phyloP scores from a whole-genome alignment of 2,329 filamentous ascomycete species.

The Phaeosphaeriaceae sp. region DNA sequence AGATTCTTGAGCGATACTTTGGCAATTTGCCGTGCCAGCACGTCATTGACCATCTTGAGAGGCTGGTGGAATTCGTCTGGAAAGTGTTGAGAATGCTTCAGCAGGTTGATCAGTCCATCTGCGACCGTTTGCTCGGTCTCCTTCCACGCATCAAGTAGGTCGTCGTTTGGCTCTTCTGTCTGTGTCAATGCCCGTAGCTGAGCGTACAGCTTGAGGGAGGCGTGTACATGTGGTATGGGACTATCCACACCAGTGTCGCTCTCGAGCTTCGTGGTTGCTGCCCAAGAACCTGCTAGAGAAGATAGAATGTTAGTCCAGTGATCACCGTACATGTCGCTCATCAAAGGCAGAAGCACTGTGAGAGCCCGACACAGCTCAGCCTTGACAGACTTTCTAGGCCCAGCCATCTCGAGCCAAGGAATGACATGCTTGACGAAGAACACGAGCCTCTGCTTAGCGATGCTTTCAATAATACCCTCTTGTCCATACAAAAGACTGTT shows the following conservation, averaged over 20 bases:
- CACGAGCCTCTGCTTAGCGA: constrained; percentile 72
- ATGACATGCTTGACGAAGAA: constrained; percentile 83
- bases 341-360: constrained; percentile 69
- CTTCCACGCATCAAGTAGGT: constrained; percentile 77
- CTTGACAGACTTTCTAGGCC: constrained; percentile 59
- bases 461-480: constrained; percentile 55
- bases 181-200: constrained; percentile 65
- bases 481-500: constrained; percentile 62
- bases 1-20: constrained; percentile 69
- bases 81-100: constrained; percentile 62
- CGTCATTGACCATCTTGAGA: constrained; percentile 74
- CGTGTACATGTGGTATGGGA: constrained; percentile 66
- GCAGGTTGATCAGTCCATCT: constrained; percentile 66
- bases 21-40: constrained; percentile 73
- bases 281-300: constrained; percentile 48
- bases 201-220: constrained; percentile 74
- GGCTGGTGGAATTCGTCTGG: constrained; percentile 68
- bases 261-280: constrained; percentile 28
- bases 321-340: constrained; percentile 83
- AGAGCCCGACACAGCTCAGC: constrained; percentile 63
- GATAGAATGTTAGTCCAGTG: constrained; percentile 72
- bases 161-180: constrained; percentile 77
- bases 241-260: constrained; percentile 36
- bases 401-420: constrained; percentile 68
- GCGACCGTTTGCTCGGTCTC: constrained; percentile 65